Evolutionary conservation across 208 protist species (phyloP).

Genomic region (Leishmania major): DNA sequence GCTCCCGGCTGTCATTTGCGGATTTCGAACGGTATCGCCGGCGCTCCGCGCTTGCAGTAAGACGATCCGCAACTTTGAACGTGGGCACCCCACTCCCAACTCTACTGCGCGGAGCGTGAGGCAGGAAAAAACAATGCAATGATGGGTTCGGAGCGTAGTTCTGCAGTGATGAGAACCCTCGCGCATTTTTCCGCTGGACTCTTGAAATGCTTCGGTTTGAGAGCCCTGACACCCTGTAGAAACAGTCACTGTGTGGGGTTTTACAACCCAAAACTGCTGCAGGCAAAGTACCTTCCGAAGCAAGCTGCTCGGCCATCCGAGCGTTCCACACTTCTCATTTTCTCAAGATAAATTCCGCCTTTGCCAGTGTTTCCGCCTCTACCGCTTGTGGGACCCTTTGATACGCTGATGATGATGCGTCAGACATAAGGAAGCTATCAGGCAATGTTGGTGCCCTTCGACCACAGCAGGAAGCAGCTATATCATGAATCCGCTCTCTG

Average conservation of each 20-base stretch:
- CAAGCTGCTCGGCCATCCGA: slow-evolving; percentile 10
- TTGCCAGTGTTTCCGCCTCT: not conserved
- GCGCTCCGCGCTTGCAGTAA: slow-evolving; percentile 12
- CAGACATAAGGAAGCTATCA: slow-evolving; percentile 1
- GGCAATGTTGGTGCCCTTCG: not conserved
- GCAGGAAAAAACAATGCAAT: slow-evolving; percentile 1
- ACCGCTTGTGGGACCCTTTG: not conserved
- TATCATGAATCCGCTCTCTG: not conserved
- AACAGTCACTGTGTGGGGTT: slow-evolving; percentile 1
- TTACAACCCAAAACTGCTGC: not conserved
- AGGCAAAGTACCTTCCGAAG: slow-evolving; percentile 14
- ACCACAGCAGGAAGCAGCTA: not conserved
- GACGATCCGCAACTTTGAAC: slow-evolving; percentile 15
- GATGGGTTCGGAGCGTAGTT: not conserved
- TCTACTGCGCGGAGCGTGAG: slow-evolving; percentile 12
- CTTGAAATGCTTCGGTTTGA: slow-evolving; percentile 5
- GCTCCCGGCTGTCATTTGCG: slow-evolving; percentile 11
- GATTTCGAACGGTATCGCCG: slow-evolving; percentile 9
- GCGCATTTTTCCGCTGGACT: not conserved
- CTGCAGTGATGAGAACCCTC: not conserved
- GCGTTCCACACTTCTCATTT: slow-evolving; percentile 23
- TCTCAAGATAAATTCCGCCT: slow-evolving; percentile 10
- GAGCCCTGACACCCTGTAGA: not conserved
- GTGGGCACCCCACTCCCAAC: slow-evolving; percentile 9
- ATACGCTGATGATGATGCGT: slow-evolving; percentile 2